Evolutionary conservation across 2,329 filamentous ascomycete genomes (phyloP).

Genomic region (Talaromyces pinophilus): DNA sequence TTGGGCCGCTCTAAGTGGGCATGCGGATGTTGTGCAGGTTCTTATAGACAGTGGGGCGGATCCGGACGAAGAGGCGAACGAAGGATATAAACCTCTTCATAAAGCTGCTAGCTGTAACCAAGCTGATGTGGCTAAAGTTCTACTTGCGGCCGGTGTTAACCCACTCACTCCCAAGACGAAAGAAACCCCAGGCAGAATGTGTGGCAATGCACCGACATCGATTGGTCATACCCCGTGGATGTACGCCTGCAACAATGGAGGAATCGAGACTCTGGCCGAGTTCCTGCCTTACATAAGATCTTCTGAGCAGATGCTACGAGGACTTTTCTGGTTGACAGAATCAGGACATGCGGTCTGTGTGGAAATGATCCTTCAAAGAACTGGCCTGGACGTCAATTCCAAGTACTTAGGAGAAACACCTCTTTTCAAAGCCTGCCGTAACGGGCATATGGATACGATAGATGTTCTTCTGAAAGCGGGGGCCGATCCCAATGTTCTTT

Average conservation of each 20-base stretch:
- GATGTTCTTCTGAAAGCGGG: slow-evolving; percentile 10
- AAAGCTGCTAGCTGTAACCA: slow-evolving; percentile 26
- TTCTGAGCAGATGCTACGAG: neutral
- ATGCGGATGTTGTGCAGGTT: slow-evolving; percentile 23
- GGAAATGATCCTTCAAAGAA: neutral
- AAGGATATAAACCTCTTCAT: slow-evolving; percentile 27
- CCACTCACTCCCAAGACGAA: slow-evolving; percentile 25
- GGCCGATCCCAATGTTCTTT: slow-evolving; percentile 18
- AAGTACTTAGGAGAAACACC: neutral
- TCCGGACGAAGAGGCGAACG: slow-evolving; percentile 20
- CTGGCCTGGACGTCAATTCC: slow-evolving; percentile 13
- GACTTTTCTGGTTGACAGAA: slow-evolving; percentile 11
- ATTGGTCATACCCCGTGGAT: slow-evolving; percentile 13
- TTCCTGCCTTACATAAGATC: slow-evolving; percentile 10
- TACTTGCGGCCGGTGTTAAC: slow-evolving; percentile 26
- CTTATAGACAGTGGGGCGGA: slow-evolving; percentile 26
- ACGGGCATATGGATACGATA: slow-evolving; percentile 7
- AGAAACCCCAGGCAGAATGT: neutral
- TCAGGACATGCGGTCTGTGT: neutral
- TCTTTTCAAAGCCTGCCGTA: slow-evolving; percentile 10
- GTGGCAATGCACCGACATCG: slow-evolving; percentile 14
- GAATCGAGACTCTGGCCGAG: neutral
- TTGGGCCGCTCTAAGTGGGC: slow-evolving; percentile 20
- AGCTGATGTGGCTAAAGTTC: slow-evolving; percentile 24
- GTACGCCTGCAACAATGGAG: slow-evolving; percentile 6